Evolutionary conservation across 2,329 filamentous ascomycete genomes (phyloP).

Genomic region (Bipolaris cookei): DNA sequence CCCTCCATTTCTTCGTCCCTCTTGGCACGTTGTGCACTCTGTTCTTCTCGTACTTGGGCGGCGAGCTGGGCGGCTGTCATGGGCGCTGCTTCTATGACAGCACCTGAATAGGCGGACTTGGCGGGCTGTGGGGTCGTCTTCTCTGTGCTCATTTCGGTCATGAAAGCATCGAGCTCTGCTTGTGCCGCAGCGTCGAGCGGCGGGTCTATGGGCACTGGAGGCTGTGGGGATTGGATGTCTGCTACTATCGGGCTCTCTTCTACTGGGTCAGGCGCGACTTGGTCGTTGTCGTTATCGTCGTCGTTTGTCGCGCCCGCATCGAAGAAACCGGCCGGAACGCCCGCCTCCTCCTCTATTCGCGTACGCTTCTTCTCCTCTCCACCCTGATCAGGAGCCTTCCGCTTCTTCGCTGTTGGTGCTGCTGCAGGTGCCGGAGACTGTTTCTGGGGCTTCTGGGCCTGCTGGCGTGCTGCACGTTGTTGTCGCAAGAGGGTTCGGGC

Average conservation of each 20-base stretch:
- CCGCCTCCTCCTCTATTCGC: constrained; percentile 40
- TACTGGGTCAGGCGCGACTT: constrained; percentile 2
- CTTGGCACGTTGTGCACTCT: constrained; percentile 51
- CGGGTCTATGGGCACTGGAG: constrained; percentile 11
- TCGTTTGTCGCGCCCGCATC: constrained; percentile 31
- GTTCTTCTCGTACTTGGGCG: constrained; percentile 54
- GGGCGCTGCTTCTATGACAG: constrained; percentile 55
- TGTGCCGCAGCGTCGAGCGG: constrained; percentile 31
- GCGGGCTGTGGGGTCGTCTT: constrained; percentile 84
- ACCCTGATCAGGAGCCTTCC: constrained; percentile 43
- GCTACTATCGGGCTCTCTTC: constrained; percentile 9
- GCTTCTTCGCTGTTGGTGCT: constrained; percentile 42
- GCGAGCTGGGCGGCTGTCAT: constrained; percentile 56
- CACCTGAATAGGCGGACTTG: constrained; percentile 34
- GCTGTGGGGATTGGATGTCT: constrained; percentile 14
- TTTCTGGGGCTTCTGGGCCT: constrained; percentile 40
- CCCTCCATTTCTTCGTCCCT: constrained; percentile 55
- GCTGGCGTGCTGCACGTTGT: constrained; percentile 48
- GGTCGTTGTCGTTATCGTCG: constrained; percentile 16
- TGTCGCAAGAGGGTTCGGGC: constrained; percentile 49
- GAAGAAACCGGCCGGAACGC: constrained; percentile 47
- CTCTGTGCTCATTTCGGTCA: constrained; percentile 68
- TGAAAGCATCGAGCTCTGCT: constrained; percentile 63
- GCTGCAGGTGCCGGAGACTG: constrained; percentile 38
- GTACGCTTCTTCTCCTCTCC: constrained; percentile 43